A percentile compares a stretch with the other conserved stretches of the same genome.
Evolutionary conservation across 2,329 filamentous ascomycete genomes (phyloP).

Genomic region (Dothideomycetidae sp.): DNA sequence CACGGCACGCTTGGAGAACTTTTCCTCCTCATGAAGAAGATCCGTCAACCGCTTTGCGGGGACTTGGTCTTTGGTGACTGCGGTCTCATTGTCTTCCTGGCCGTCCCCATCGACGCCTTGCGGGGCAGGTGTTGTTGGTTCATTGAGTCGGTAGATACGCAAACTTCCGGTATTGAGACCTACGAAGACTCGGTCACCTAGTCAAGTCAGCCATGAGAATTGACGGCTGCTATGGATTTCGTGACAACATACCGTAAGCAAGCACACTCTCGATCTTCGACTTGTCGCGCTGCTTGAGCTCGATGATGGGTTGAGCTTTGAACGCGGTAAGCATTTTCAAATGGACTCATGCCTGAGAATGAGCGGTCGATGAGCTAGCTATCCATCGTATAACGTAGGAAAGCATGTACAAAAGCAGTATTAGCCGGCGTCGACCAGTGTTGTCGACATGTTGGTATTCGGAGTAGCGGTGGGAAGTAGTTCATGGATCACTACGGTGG

Average conservation of each 20-base stretch:
- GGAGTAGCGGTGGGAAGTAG: too few species aligned
- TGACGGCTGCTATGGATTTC: too few species aligned
- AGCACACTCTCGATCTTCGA: constrained; percentile 93
- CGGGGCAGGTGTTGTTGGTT: constrained; percentile 34
- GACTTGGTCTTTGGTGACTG: constrained; percentile 17
- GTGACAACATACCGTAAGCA: constrained; percentile 53
- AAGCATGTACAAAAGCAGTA: too few species aligned
- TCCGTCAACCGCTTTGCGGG: constrained; percentile 47
- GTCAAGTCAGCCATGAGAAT: neutral
- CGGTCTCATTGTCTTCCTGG: constrained; percentile 26
- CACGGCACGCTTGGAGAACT: constrained; percentile 78
- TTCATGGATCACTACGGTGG: too few species aligned
- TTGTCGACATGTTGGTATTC: too few species aligned
- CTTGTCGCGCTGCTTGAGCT: constrained; percentile 91
- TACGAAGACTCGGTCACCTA: constrained; percentile 79
- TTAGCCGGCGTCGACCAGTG: too few species aligned
- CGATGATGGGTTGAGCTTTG: constrained; percentile 87
- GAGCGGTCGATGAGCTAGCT: too few species aligned
- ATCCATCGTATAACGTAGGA: too few species aligned
- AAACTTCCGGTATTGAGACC: constrained; percentile 81
- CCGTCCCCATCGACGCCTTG: constrained; percentile 22
- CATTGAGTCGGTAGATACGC: constrained; percentile 83
- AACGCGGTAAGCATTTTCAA: constrained; percentile 93
- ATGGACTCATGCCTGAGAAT: neutral
- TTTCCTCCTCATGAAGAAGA: constrained; percentile 79